Evolutionary conservation across 768 basidiomycete species (phyloP).

Genomic region (Suillus ampliporus): DNA sequence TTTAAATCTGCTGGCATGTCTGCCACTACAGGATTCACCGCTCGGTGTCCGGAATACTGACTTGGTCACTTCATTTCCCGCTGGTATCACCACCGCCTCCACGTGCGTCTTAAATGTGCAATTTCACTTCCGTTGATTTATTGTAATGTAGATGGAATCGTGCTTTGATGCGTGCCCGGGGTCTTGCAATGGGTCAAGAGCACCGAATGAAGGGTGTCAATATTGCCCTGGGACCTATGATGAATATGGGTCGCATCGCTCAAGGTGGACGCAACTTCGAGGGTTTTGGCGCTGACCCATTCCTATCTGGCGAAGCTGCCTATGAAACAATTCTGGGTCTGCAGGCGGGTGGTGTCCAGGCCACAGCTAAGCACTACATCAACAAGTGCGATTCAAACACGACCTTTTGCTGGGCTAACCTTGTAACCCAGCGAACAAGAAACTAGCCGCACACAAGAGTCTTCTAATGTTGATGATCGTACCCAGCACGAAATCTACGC

Average conservation of each 20-base stretch:
- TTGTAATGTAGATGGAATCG: slow-evolving; percentile 66
- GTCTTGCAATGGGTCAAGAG: slow-evolving; percentile 81
- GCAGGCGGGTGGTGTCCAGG: slow-evolving; percentile 83
- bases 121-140: neutral
- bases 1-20: neutral
- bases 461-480: slow-evolving; percentile 47
- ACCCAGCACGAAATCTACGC: slow-evolving; percentile 63
- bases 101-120: slow-evolving; percentile 54
- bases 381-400: slow-evolving; percentile 56
- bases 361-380: slow-evolving; percentile 85
- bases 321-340: slow-evolving; percentile 84
- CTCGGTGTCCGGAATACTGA: slow-evolving; percentile 80
- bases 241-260: slow-evolving; percentile 83
- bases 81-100: slow-evolving; percentile 82
- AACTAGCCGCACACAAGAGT: slow-evolving; percentile 34
- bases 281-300: slow-evolving; percentile 94
- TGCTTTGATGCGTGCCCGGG: slow-evolving; percentile 75
- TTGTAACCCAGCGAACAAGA: slow-evolving; percentile 41
- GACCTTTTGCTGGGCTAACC: neutral
- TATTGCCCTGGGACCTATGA: slow-evolving; percentile 80
- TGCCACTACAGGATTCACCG: slow-evolving; percentile 60
- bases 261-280: slow-evolving; percentile 92
- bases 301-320: slow-evolving; percentile 75
- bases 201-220: slow-evolving; percentile 86
- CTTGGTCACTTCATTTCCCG: slow-evolving; percentile 78